A percentile compares a stretch with the other conserved stretches of the same genome.
Evolutionary conservation across 352 stramenopile genomes (phyloP).

Genomic region (Plasmopara muralis): DNA sequence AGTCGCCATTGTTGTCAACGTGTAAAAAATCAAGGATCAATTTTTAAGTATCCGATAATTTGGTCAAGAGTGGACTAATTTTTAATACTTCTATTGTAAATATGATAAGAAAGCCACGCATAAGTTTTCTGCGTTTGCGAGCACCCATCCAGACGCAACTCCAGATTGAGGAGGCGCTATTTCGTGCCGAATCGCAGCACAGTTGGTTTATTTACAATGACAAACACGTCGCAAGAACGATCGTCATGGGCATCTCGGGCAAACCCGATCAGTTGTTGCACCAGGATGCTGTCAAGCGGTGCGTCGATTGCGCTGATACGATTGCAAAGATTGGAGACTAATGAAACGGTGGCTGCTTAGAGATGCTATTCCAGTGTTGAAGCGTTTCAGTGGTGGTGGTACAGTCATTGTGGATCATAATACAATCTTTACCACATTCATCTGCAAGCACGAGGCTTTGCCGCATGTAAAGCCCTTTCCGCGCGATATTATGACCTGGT

Average conservation of each 20-base stretch:
- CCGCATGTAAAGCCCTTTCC: constrained; percentile 78
- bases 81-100: background rate
- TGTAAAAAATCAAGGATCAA: constrained; percentile 16
- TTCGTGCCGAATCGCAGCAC: constrained; percentile 77
- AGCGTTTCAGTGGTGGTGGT: constrained; percentile 94
- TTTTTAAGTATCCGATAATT: constrained; percentile 1
- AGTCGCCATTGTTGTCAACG: constrained; percentile 16
- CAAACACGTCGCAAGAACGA: constrained; percentile 55
- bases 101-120: constrained; percentile 35
- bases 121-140: constrained; percentile 67
- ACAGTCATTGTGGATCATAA: constrained; percentile 96
- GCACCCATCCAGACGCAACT: constrained; percentile 79
- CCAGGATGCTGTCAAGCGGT: constrained; percentile 73
- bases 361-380: constrained; percentile 82
- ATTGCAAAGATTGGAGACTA: constrained; percentile 4
- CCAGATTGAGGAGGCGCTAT: constrained; percentile 89
- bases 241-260: constrained; percentile 94
- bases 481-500: constrained; percentile 92
- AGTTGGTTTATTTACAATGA: constrained; percentile 85
- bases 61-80: background rate
- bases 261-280: constrained; percentile 90
- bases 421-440: constrained; percentile 90
- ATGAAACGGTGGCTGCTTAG: constrained; percentile 19
- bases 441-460: constrained; percentile 81
- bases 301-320: constrained; percentile 16